These are phyloP conservation scores for Diaporthe capsici DNA, from an alignment of 2,329 filamentous ascomycete species.

Conservation along the genomic window DNA sequence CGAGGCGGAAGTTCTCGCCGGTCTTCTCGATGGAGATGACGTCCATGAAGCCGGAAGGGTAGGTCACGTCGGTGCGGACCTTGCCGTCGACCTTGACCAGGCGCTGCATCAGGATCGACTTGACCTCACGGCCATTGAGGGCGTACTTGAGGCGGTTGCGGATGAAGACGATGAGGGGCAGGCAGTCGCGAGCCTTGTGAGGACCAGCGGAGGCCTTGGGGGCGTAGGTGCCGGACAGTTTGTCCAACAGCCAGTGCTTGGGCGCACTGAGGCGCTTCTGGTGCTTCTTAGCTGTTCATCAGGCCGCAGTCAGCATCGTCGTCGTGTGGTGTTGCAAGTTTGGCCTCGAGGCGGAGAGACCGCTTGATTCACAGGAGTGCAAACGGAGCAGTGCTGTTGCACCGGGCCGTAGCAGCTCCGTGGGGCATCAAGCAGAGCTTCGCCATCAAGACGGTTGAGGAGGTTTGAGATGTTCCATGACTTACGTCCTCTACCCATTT, in stretches of 20 bases:
- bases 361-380: background rate
- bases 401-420: background rate
- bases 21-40: conserved; percentile 99
- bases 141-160: conserved; percentile 98
- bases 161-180: conserved; percentile 99
- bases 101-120: conserved; percentile 99
- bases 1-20: conserved; percentile 99
- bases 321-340: background rate
- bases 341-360: conserved; percentile 16
- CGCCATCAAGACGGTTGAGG: background rate
- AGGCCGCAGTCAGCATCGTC: conserved; percentile 30
- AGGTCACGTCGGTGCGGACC: conserved; percentile 98
- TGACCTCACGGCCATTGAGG: conserved; percentile 97
- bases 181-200: conserved; percentile 99
- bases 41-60: conserved; percentile 99
- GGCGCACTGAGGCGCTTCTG: conserved; percentile 99
- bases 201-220: conserved; percentile 84
- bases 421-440: background rate
- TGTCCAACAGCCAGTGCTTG: conserved; percentile 99
- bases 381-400: background rate
- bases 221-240: conserved; percentile 92
- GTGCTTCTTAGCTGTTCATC: conserved; percentile 82
- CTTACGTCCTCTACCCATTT: conserved; percentile 45
- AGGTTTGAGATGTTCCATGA: background rate
- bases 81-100: conserved; percentile 99